phyloP scores from a whole-genome alignment of 345 rosid species.

The Aquilaria malaccensis region DNA sequence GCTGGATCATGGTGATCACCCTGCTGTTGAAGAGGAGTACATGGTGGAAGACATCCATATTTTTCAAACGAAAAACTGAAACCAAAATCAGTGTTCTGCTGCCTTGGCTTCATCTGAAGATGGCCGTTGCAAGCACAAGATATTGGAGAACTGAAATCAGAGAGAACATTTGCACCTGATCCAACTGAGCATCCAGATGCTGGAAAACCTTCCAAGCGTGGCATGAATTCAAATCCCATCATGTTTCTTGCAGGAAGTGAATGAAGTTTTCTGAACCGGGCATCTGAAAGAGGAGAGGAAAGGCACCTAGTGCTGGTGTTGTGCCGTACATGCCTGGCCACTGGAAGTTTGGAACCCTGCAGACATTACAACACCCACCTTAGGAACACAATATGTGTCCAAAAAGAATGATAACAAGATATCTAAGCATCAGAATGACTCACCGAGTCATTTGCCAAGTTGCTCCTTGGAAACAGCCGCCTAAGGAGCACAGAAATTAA shows the following conservation, averaged over 20 bases:
- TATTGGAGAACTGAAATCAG: conserved; percentile 26
- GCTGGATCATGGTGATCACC: conserved; percentile 16
- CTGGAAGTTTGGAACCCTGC: conserved; percentile 29
- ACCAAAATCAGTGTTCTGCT: conserved; percentile 19
- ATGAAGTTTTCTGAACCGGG: conserved; percentile 18
- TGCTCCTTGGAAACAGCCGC: conserved; percentile 34
- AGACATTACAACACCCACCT: conserved; percentile 12
- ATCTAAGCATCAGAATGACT: conserved; percentile 7
- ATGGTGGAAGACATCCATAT: conserved; percentile 24
- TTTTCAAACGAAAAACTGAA: conserved; percentile 23
- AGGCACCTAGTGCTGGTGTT: conserved; percentile 20
- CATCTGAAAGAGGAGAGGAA: conserved; percentile 23
- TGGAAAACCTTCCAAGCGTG: conserved; percentile 20
- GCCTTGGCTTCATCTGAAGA: conserved; percentile 26
- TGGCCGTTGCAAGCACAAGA: conserved; percentile 15
- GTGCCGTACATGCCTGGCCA: conserved; percentile 16
- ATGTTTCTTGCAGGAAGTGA: conserved; percentile 21
- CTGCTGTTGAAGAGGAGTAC: conserved; percentile 16
- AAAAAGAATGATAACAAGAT: too few species aligned
- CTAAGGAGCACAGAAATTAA: conserved; percentile 48
- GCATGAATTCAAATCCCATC: conserved; percentile 25
- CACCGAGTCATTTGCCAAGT: conserved; percentile 25
- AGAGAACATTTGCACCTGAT: conserved; percentile 16
- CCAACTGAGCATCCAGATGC: conserved; percentile 26
- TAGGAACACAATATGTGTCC: conserved; percentile 5